Evolutionary conservation across 2,329 filamentous ascomycete species (phyloP).

Genomic region (Aspergillus spinulosporus): DNA sequence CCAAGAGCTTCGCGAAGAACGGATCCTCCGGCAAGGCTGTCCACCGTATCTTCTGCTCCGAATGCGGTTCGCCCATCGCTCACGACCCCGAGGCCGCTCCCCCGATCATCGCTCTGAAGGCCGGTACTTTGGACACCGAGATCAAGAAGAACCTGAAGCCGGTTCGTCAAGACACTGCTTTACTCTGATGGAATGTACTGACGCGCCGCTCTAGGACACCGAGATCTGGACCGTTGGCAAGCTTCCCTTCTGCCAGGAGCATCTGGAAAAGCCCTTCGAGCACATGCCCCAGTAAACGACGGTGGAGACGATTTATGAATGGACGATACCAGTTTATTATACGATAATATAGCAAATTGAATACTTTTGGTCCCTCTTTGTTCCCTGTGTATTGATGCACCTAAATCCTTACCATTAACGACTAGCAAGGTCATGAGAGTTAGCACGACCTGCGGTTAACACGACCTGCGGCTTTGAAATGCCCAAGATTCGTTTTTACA

Average conservation of each 20-base stretch:
- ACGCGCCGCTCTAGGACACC: constrained; percentile 45
- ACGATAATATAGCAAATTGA: constrained; percentile 4
- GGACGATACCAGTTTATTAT: constrained; percentile 9
- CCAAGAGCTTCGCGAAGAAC: constrained; percentile 63
- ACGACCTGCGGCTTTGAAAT: not conserved
- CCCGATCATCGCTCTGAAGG: constrained; percentile 69
- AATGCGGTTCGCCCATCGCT: constrained; percentile 69
- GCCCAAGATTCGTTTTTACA: not conserved
- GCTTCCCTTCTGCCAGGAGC: constrained; percentile 69
- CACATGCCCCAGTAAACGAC: constrained; percentile 60
- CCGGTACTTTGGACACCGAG: constrained; percentile 62
- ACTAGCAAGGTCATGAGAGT: not conserved
- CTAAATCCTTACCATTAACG: not conserved
- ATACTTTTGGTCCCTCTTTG: not conserved
- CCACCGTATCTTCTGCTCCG: constrained; percentile 68
- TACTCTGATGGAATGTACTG: not conserved
- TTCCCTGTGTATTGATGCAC: not conserved
- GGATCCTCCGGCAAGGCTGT: constrained; percentile 64
- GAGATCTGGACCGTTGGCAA: constrained; percentile 71
- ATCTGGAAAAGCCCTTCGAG: constrained; percentile 62
- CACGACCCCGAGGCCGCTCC: constrained; percentile 71
- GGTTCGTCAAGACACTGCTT: constrained; percentile 21
- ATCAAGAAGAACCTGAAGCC: constrained; percentile 69
- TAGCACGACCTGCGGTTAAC: not conserved
- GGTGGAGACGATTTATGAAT: constrained; percentile 7